A percentile compares a stretch with the other conserved stretches of the same genome.
These are phyloP conservation scores for Ligustrum vulgare DNA, from an alignment of 257 asterid genomes.

Conservation along the genomic window DNA sequence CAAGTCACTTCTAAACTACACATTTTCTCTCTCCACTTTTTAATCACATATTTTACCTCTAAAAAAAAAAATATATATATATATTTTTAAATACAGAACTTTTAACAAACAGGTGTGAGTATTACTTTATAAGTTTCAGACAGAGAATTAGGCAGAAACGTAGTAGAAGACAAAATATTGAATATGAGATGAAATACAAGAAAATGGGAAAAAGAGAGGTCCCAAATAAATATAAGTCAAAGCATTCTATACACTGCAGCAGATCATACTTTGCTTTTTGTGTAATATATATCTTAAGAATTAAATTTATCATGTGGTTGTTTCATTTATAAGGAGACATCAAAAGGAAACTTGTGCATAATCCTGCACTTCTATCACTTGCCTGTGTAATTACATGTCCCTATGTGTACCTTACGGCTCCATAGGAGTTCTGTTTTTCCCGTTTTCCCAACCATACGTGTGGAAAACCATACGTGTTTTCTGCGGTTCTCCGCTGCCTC, in stretches of 20 bases:
- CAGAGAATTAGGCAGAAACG: background rate
- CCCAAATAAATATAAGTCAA: background rate
- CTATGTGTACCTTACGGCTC: conserved; percentile 75
- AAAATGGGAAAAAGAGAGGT: background rate
- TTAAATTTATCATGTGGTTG: conserved; percentile 34
- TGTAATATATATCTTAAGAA: conserved; percentile 38
- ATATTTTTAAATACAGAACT: no score
- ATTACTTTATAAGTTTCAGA: no score
- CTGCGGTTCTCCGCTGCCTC: conserved; percentile 27
- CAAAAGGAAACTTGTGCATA: conserved; percentile 31
- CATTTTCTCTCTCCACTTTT: no score
- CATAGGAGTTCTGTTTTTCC: conserved; percentile 40
- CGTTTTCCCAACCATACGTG: no score
- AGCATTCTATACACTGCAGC: conserved; percentile 17
- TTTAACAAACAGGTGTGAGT: no score
- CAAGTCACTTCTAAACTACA: no score
- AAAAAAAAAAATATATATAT: no score
- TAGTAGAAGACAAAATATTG: background rate
- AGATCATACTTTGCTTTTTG: conserved; percentile 32
- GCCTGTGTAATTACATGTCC: conserved; percentile 51
- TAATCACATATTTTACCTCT: no score
- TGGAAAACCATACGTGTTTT: conserved; percentile 15
- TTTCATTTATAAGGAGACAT: conserved; percentile 35
- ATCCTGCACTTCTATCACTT: conserved; percentile 38
- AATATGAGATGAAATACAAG: background rate